Percentiles rank a stretch among this genome's conserved stretches.
Evolutionary conservation across 768 basidiomycete species (phyloP).

Genomic region (Astraeus odoratus): DNA sequence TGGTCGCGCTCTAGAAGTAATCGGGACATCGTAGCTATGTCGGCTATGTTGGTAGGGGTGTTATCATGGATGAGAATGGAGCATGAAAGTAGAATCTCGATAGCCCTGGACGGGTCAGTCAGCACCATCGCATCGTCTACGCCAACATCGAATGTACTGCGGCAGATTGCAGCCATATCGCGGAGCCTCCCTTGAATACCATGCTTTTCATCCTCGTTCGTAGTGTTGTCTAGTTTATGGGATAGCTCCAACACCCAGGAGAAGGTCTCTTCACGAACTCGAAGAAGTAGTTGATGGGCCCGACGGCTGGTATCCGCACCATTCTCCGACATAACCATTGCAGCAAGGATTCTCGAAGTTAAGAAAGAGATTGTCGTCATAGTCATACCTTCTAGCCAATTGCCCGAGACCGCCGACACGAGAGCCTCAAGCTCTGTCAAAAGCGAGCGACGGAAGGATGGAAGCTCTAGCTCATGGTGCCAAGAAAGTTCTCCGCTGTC

Average conservation of each 20-base stretch:
- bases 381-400: constrained; percentile 30
- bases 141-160: constrained; percentile 25
- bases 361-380: constrained; percentile 26
- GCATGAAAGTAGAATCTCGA: constrained; percentile 27
- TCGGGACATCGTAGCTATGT: constrained; percentile 7
- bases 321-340: background rate
- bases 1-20: constrained; percentile 26
- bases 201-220: background rate
- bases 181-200: constrained; percentile 7
- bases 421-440: constrained; percentile 26
- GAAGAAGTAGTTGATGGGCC: constrained; percentile 20
- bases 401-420: constrained; percentile 26
- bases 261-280: constrained; percentile 25
- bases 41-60: constrained; percentile 9
- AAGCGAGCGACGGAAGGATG: constrained; percentile 28
- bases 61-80: constrained; percentile 28
- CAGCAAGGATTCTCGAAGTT: constrained; percentile 28
- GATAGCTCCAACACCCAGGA: constrained; percentile 32
- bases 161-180: constrained; percentile 17
- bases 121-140: background rate
- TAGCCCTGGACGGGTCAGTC: constrained; percentile 18
- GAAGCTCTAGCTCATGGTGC: constrained; percentile 29
- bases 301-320: constrained; percentile 9
- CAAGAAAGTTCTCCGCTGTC: constrained; percentile 20
- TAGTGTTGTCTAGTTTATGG: constrained; percentile 9